Conservation (phyloP, 129 eudicot species). For the Flaveria brownii region DNA sequence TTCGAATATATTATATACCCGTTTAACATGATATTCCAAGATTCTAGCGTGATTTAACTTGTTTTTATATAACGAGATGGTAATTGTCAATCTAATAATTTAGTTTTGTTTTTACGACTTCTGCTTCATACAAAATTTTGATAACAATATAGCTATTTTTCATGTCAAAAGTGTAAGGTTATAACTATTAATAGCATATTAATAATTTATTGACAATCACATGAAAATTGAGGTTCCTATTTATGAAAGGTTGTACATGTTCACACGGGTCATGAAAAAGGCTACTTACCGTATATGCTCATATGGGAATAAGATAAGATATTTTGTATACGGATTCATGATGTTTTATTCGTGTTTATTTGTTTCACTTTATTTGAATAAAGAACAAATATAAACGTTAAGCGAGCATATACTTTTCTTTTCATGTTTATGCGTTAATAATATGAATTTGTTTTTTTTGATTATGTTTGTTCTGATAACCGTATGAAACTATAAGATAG, state of each 20-base stretch:
- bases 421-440: not conserved
- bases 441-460: not conserved
- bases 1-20: too few species aligned
- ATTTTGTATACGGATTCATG: not conserved
- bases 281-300: not conserved
- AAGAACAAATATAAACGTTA: not conserved
- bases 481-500: too few species aligned
- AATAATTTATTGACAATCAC: not conserved
- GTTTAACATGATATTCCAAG: too few species aligned
- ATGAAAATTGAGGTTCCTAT: not conserved
- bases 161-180: not conserved
- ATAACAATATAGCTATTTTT: not conserved
- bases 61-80: not conserved
- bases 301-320: not conserved
- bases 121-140: not conserved
- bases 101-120: not conserved
- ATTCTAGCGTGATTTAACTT: not conserved
- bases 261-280: not conserved
- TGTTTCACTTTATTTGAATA: not conserved
- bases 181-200: not conserved
- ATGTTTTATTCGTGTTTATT: too few species aligned
- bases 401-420: not conserved
- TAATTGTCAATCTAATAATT: not conserved
- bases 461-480: not conserved
- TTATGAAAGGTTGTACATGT: not conserved